Percentiles rank a stretch among this genome's conserved stretches.
These are phyloP conservation scores for Sporothrix brunneoviolacea DNA, from an alignment of 2,329 filamentous ascomycete genomes.

Conservation along the genomic window DNA sequence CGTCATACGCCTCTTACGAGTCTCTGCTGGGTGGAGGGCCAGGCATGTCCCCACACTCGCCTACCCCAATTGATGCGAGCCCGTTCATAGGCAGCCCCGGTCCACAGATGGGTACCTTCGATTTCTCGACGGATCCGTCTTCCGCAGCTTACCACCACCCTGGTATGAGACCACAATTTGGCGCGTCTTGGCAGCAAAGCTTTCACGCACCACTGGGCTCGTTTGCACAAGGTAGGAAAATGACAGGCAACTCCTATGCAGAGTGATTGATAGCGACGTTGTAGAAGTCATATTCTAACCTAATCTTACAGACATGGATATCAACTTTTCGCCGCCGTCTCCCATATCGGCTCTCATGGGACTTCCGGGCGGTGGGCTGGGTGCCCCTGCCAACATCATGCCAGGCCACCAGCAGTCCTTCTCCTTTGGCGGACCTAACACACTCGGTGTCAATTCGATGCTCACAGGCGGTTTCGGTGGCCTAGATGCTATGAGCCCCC, in stretches of 20 bases:
- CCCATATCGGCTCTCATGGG: slow-evolving; percentile 16
- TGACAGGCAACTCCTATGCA: too few species aligned
- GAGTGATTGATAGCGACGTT: too few species aligned
- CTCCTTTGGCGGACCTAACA: slow-evolving; percentile 9
- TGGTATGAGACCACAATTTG: slow-evolving; percentile 20
- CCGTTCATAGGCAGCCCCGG: slow-evolving; percentile 20
- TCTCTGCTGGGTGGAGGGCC: slow-evolving; percentile 16
- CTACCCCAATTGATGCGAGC: slow-evolving; percentile 15
- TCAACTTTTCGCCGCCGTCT: slow-evolving; percentile 21
- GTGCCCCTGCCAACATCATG: slow-evolving; percentile 17
- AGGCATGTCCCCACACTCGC: slow-evolving; percentile 20
- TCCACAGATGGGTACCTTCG: slow-evolving; percentile 17
- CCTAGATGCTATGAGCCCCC: slow-evolving; percentile 17
- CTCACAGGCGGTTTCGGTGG: slow-evolving; percentile 7
- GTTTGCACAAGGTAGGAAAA: slow-evolving; percentile 14
- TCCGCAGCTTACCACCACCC: slow-evolving; percentile 15
- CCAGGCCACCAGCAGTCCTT: slow-evolving; percentile 14
- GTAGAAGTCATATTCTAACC: too few species aligned
- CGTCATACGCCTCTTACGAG: slow-evolving; percentile 20
- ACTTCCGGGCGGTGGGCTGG: slow-evolving; percentile 10
- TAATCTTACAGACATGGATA: slow-evolving; percentile 15
- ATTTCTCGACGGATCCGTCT: slow-evolving; percentile 9
- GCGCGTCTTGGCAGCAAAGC: slow-evolving; percentile 18
- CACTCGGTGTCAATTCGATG: slow-evolving; percentile 8
- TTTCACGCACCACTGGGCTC: slow-evolving; percentile 18